phyloP scores from a whole-genome alignment of 139 green algal species.

The Chlamydomonas sp. region DNA sequence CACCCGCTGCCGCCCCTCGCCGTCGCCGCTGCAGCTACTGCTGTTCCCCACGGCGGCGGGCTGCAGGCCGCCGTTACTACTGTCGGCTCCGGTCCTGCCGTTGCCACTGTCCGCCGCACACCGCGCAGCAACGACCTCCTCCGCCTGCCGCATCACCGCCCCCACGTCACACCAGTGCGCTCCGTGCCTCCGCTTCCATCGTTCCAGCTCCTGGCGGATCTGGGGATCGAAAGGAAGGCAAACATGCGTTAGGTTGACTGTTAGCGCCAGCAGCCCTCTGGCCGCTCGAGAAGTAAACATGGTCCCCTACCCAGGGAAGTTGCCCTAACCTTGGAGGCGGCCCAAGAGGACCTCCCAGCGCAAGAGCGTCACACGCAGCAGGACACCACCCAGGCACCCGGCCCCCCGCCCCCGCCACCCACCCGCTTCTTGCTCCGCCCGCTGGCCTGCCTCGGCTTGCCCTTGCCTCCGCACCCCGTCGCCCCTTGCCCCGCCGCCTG shows the following conservation, averaged over 20 bases:
- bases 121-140: neutral
- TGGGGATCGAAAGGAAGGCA: neutral
- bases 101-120: neutral
- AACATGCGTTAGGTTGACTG: too few relatives aligned
- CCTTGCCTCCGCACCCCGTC: neutral
- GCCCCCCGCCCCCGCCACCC: neutral
- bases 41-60: neutral
- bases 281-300: too few relatives aligned
- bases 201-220: constrained; percentile 42
- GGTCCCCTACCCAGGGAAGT: too few relatives aligned
- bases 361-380: too few relatives aligned
- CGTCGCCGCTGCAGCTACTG: neutral
- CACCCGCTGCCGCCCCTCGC: neutral
- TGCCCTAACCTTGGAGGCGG: too few relatives aligned
- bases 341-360: too few relatives aligned
- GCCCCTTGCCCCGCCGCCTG: neutral
- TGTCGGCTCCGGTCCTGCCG: neutral
- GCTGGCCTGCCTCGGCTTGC: neutral
- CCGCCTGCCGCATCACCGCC: constrained; percentile 26
- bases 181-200: constrained; percentile 42
- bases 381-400: neutral
- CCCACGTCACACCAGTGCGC: constrained; percentile 46
- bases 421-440: constrained; percentile 24
- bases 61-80: neutral
- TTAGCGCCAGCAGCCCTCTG: too few relatives aligned